Base-by-base conservation (phyloP, 73 alveolate species). In the Tetrahymena elliotti region DNA sequence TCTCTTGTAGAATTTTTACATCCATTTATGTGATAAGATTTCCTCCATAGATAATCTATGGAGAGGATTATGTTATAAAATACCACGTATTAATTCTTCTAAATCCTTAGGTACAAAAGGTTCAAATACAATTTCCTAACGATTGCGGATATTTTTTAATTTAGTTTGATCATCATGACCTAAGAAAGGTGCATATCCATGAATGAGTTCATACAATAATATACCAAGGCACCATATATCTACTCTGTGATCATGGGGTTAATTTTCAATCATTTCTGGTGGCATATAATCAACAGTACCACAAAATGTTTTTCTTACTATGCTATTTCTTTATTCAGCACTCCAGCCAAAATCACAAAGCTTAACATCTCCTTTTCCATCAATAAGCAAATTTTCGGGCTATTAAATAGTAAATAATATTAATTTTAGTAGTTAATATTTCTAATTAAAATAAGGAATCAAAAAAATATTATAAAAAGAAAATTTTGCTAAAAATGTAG, bases 141-240 rank as follows among this genome's bases (percentile, higher is more conserved):
- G 94, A 37, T 33, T 95, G 20, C 93, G 95, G 96, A 93, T 98
- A 97, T 68, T 38, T 20, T 31, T 96, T 97, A 93, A 92, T 92
- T 39, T 95, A 36, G 34, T 98, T 96, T 94, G 47, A 82, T 93
- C 93, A 53, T 33, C 54, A 40, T 47, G 82, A 4, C 97, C 96
- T 38, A 40, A 84, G 93, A 97, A 98, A 2, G 99, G 99, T 6
- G 99, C 98, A 93, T 95, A 83, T 8, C 99, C 99, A 84, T 98
- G 99, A 9, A 97, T 93, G 84, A 98, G 93, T 96, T 98, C 99
- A 97, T 95, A 98, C 12, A 98, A 97, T 22, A 98, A 95, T 20
- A 98, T 96, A 13, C 99, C 99, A 27, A 98, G 94, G 36, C 99
- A 96, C 99, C 99, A 98, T 33, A 98, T 95, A 94, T 98, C 99